Base-by-base conservation (phyloP, 2,329 filamentous ascomycete species). In the Endocalyx cinctus region DNA sequence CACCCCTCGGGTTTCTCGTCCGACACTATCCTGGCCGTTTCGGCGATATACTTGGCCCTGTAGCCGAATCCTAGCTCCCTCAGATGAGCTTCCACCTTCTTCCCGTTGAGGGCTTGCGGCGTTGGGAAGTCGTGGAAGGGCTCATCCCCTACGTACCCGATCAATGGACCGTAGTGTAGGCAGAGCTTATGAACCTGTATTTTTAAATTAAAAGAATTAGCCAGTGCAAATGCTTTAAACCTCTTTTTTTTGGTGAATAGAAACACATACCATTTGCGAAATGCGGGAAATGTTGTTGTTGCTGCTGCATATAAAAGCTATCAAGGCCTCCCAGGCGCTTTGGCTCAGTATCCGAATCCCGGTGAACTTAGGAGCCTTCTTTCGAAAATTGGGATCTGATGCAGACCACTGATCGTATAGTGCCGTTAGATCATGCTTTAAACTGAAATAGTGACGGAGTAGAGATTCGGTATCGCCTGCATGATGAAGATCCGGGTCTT, bases 261-360 rank as follows among this genome's bases (percentile, higher is more conserved):
- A 8, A 6, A 12, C 17, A 23, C 54, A 43, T 51, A 84, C 88
- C 92, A 98, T 98, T 61, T 94, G 86, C 5, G 86, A 90, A 57
- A 98, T 98, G 25, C 92, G 79, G 3, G 82, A 75, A 40, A 98
- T 98, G 57, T 98, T 96, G 64, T 98, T 98, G 63, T 98, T 98
- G 62, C 88, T 95, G 62, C 89, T 96, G 70, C 92, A 98, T 44
- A 98, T 98, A 61, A 98, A 98, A 36, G 84, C 82, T 16, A 98
- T 70, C 15, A 98, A 69, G 1, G 92, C 81, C 60, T 98, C 92
- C 92, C 94, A 98, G 1, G 90, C 82, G 66, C 96, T 89, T 64
- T 98, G 92, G 50, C 83, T 86, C 27, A 98, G 66, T 45, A 98
- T 96, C 15, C 92, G 81, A 35, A 98, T 84, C 10, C 94, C 92